These are phyloP conservation scores for Melanogaster broomeanus DNA, from an alignment of 768 basidiomycete species.

Conservation along the genomic window DNA sequence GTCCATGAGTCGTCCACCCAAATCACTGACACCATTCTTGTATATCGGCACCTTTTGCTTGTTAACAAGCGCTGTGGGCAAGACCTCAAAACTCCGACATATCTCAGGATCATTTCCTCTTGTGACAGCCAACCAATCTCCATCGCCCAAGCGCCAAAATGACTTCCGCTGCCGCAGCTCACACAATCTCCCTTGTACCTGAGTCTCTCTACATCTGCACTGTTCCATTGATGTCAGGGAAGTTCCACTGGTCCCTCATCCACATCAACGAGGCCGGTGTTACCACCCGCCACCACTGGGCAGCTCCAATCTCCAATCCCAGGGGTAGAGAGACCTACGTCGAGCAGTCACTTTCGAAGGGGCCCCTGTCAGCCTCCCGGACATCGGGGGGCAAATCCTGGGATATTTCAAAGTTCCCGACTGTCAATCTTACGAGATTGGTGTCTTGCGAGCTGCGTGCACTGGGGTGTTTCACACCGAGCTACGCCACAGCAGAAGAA, in stretches of 20 bases:
- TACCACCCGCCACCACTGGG: conserved; percentile 24
- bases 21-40: too few species aligned
- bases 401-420: conserved; percentile 22
- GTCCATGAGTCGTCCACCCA: too few species aligned
- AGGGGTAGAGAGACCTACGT: conserved; percentile 17
- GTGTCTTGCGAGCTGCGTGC: conserved; percentile 12
- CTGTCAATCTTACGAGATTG: conserved; percentile 2
- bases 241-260: conserved; percentile 24
- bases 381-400: conserved; percentile 19
- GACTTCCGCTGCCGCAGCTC: too few species aligned
- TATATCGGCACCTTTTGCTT: too few species aligned
- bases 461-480: conserved; percentile 10
- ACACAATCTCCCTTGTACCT: conserved; percentile 12
- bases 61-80: too few species aligned
- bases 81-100: too few species aligned
- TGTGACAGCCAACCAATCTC: too few species aligned
- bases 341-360: conserved; percentile 15
- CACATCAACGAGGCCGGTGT: conserved; percentile 11
- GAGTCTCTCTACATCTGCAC: conserved; percentile 21
- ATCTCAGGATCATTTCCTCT: too few species aligned
- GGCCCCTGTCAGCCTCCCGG: conserved; percentile 9
- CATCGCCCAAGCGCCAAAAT: too few species aligned
- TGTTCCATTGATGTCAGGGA: conserved; percentile 16
- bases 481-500: conserved; percentile 17
- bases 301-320: conserved; percentile 9